These are phyloP conservation scores for Apophysomyces elegans DNA, from an alignment of 371 early-diverging fungal genomes.

Conservation along the genomic window DNA sequence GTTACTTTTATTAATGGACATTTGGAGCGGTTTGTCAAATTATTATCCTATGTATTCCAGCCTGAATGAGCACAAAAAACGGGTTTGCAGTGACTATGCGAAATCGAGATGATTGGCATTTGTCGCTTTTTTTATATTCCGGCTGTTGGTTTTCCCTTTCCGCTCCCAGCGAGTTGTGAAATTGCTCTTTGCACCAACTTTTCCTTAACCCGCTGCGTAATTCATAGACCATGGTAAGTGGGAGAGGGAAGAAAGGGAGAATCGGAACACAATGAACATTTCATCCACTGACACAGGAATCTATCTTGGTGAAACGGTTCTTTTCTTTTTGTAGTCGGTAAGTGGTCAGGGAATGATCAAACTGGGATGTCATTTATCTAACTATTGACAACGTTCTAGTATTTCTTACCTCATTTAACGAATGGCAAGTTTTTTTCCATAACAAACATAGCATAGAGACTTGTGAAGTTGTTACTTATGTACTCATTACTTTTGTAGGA, in stretches of 20 bases:
- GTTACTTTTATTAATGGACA: too few relatives aligned
- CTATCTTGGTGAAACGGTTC: neutral
- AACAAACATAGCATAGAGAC: neutral
- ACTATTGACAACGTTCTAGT: conserved; percentile 31
- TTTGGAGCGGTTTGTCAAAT: too few relatives aligned
- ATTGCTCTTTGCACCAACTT: too few relatives aligned
- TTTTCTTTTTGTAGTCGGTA: conserved; percentile 20
- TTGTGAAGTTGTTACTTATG: too few relatives aligned
- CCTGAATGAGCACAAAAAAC: too few relatives aligned
- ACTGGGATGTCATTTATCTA: neutral
- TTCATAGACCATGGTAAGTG: conserved; percentile 9
- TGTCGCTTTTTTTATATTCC: too few relatives aligned
- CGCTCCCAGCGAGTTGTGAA: too few relatives aligned
- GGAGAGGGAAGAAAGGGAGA: neutral
- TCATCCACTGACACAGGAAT: conserved; percentile 8
- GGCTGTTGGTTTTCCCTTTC: too few relatives aligned
- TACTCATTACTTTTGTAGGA: conserved; percentile 46
- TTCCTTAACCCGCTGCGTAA: neutral
- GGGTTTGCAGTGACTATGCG: too few relatives aligned
- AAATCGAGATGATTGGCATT: too few relatives aligned
- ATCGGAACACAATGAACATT: neutral
- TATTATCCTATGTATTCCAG: too few relatives aligned
- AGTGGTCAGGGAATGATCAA: neutral
- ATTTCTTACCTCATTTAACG: conserved; percentile 82
- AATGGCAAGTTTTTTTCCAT: conserved; percentile 48